Evolutionary conservation across 768 basidiomycete genomes (phyloP), one percentile per base, ranked within the genome.

Genomic region (Amanita polypyramis): DNA sequence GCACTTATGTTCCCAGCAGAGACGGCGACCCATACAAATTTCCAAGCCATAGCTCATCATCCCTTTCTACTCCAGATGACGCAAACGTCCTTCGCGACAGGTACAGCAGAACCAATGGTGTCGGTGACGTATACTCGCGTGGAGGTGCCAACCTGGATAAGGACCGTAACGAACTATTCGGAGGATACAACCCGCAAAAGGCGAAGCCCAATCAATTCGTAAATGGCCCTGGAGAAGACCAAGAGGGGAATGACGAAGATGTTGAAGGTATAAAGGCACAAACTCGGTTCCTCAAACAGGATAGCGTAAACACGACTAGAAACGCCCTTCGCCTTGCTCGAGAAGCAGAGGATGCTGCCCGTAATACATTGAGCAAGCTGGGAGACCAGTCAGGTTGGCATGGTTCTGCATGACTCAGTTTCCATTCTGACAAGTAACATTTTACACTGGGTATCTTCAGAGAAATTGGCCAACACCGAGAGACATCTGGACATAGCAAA

Each of bases 321-420:
- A 97, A 98, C 65, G 95, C 95, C 10, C 73, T 99, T 44, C 76
- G 92, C 36, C 74, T 97, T 61, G 95, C 94, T 33, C 74, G 84
- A n/a, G 93, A 98, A 64, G 92, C 95, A 0, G 95, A 97, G 64
- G 95, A 99, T 64, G 95, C 92, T 9, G 95, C 88, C 29, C 70
- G 86, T 38, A 82, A 81, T 50, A 99, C 95, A 4, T 60, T 99
- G 15, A 68, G 62, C 49, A 86, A 79, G 59, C 75, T 99, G 6
- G 94, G 88, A 8, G 83, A 89, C 56, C 95, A 99, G 67, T 97
- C 94, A 19, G 95, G 95, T 95, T 52, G 21, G 79, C 61, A 25
- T 21, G 25, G 6, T 5, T 23, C 36, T 49, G 43, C 21, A 42
- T 46, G 46, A 19, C 47, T 43, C 50, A 29, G 49, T 47, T 52